These are phyloP conservation scores for Alternaria triticina DNA, from an alignment of 2,329 filamentous ascomycete genomes.

Conservation along the genomic window DNA sequence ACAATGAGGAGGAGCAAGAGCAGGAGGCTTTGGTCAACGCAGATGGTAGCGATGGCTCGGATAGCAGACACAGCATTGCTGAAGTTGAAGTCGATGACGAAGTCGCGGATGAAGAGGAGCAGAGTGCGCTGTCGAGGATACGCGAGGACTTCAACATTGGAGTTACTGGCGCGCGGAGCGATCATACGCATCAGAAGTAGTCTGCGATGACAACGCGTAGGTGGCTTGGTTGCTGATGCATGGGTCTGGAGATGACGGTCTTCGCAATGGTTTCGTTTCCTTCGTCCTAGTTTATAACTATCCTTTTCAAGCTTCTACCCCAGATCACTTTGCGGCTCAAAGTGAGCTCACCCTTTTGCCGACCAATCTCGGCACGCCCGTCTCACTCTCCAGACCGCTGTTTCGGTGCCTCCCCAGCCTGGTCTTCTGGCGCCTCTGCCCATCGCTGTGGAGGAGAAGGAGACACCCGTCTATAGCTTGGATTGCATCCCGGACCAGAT, in stretches of 20 bases:
- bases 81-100: conserved; percentile 7
- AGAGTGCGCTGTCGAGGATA: conserved; percentile 20
- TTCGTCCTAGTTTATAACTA: neutral
- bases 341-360: too few relatives aligned
- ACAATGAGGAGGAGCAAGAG: conserved; percentile 4
- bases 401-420: too few relatives aligned
- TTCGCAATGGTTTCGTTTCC: neutral
- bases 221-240: neutral
- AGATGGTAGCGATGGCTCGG: neutral
- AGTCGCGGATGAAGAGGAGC: conserved; percentile 13
- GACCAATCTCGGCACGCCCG: too few relatives aligned
- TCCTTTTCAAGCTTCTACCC: neutral
- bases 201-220: neutral
- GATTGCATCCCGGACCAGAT: too few relatives aligned
- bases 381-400: too few relatives aligned
- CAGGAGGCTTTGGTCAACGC: neutral
- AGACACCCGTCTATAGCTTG: too few relatives aligned
- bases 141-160: conserved; percentile 20
- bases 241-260: neutral
- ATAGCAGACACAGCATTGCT: neutral
- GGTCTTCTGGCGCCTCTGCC: too few relatives aligned
- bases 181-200: neutral
- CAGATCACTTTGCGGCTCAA: too few relatives aligned
- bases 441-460: too few relatives aligned
- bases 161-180: conserved; percentile 9